These are phyloP conservation scores for Jaenimonas drosophilae DNA, from an alignment of 208 protist species.

Conservation along the genomic window DNA sequence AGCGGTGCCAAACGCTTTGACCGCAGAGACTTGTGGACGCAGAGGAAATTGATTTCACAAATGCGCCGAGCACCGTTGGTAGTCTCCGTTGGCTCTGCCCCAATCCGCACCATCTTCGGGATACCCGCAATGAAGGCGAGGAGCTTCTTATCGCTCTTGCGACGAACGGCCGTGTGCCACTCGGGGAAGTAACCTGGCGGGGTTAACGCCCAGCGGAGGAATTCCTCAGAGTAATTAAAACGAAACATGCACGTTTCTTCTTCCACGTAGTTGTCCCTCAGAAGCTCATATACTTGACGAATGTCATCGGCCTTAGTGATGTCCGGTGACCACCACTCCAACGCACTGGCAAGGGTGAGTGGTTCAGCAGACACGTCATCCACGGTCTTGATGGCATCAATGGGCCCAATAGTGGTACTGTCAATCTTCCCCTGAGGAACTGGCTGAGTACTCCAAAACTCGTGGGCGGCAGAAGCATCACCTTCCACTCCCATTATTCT, in stretches of 20 bases:
- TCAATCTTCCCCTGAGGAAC: conserved; percentile 45
- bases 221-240: conserved; percentile 98
- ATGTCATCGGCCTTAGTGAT: conserved; percentile 75
- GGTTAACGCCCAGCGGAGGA: conserved; percentile 96
- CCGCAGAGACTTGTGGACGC: conserved; percentile 98
- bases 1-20: conserved; percentile 96
- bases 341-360: conserved; percentile 81
- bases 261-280: conserved; percentile 99
- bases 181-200: conserved; percentile 91
- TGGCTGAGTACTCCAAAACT: conserved; percentile 84
- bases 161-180: conserved; percentile 97
- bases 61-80: conserved; percentile 64
- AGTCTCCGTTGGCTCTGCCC: conserved; percentile 4
- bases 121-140: conserved; percentile 97
- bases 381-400: conserved; percentile 58
- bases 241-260: conserved; percentile 98
- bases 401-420: conserved; percentile 17
- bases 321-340: conserved; percentile 94
- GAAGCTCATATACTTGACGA: conserved; percentile 86
- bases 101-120: conserved; percentile 84
- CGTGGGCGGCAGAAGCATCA: conserved; percentile 12
- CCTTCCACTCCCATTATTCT: conserved; percentile 3
- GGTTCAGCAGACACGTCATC: conserved; percentile 88
- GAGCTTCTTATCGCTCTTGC: conserved; percentile 81
- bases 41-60: conserved; percentile 99